Evolutionary conservation across 495 filamentous ascomycete genomes (phyloP), one percentile per base, ranked within the genome.

Genomic region (Penicillium robsamsonii): DNA sequence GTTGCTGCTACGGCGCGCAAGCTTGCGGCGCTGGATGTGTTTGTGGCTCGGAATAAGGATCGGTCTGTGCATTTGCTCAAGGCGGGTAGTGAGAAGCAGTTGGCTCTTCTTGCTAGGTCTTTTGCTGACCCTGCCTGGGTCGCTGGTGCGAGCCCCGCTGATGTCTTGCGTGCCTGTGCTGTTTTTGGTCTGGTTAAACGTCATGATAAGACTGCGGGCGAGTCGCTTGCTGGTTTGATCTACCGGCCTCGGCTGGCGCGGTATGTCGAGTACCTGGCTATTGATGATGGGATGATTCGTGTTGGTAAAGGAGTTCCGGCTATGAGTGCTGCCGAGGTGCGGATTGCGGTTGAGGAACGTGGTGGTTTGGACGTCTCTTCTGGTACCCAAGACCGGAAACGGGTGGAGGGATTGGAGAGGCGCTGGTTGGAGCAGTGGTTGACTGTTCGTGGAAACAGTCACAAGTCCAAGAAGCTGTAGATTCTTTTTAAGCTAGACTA

Each of bases 271-370:
- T 87, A 87, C 62, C 56, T 89, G 63, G 68, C 65, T 10, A 53
- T 77, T 49, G 87, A 89, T 75, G 86, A 90, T 73, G 46, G 37
- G 29, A 68, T 87, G 64, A 83, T 89, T 48, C 53, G 64, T 52
- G 66, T 64, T 24, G 70, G 75, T 60, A 82, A 81, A 4, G 81
- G 83, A 10, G 78, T 81, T 2, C 46, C 63, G 38, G 72, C 66
- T 15, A 70, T 91, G 70, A 72, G 69, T 47, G 65, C 55, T 0
- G 70, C 71, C 30, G 88, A 91, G 69, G 67, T 87, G 18, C 67
- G 70, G 51, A 70, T 86, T 64, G 77, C 81, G 40, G 80, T 81
- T 54, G 76, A 82, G 45, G 79, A 82, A 56, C 64, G 80, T 46
- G 70, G 66, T 48, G 69, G 68, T 38, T 64, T 64, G 2, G 75